Conservation (phyloP, 768 basidiomycete species). For the Scleroderma bovista region DNA sequence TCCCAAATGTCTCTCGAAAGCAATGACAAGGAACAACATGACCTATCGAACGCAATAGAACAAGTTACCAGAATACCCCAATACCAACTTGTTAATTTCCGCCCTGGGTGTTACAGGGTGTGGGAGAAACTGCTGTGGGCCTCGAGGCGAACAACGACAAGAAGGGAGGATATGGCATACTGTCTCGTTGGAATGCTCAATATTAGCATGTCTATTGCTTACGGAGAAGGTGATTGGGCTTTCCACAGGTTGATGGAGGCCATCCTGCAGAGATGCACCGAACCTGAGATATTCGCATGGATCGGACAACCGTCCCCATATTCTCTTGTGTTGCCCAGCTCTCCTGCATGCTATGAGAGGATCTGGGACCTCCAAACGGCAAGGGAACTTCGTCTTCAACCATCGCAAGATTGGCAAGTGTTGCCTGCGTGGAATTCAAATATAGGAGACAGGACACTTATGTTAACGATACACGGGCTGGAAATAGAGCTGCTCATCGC, state of each 20-base stretch:
- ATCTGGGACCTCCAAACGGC: not conserved
- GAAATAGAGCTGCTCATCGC: not conserved
- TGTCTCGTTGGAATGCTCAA: conserved; percentile 11
- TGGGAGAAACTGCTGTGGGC: conserved; percentile 7
- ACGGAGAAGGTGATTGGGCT: conserved; percentile 12
- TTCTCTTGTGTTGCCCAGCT: not conserved
- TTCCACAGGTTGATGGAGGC: conserved; percentile 8
- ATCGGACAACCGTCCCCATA: not conserved
- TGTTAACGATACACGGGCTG: not conserved
- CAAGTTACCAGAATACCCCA: not conserved
- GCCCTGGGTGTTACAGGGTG: not conserved
- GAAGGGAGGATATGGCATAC: conserved; percentile 11
- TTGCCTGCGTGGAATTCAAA: not conserved
- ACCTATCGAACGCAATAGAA: not conserved
- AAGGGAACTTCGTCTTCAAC: not conserved
- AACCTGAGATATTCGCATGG: conserved; percentile 3
- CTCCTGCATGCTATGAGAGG: conserved; percentile 1
- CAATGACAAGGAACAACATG: not conserved
- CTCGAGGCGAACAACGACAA: conserved; percentile 11
- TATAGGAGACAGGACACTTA: not conserved
- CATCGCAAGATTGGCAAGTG: not conserved
- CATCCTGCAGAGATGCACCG: conserved; percentile 1
- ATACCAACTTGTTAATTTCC: not conserved
- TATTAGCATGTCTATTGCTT: conserved; percentile 6
- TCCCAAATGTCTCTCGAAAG: not conserved